Evolutionary conservation across 768 basidiomycete genomes (phyloP), one percentile per base, ranked within the genome.

Genomic region (Collybiopsis luxurians): DNA sequence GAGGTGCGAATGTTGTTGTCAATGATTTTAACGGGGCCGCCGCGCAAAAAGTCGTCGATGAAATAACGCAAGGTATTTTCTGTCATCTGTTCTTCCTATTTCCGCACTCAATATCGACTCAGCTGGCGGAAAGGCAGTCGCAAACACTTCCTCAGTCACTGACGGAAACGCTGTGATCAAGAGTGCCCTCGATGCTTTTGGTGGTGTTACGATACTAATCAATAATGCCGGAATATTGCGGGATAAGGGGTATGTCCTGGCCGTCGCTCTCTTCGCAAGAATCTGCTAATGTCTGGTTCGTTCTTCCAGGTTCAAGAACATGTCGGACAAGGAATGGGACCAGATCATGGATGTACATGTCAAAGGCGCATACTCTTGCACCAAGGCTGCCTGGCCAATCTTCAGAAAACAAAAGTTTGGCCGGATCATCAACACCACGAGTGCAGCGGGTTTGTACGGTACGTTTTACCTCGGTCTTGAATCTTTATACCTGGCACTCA

Each of bases 401-500:
- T 96, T 99, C 80, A 82, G 95, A 61, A 92, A 90, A 64, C 93
- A 95, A 69, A 90, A 95, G 76, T 98, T 91, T 61, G 97, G 97
- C 4, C 86, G 95, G 55, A 80, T 99, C 59, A 80, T 99, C 64
- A 99, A 97, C 73, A 94, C 91, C n/a, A 78, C 94, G 23, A 95
- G 92, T 64, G 92, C 96, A 24, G 95, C 96, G 58, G 96, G 96
- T 5, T 74, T 98, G 31, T 96, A 95, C 64, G 95, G 91, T 90
- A 55, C 38, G 81, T 68, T 48, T 21, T 40, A 24, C 30, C 42
- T 10, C 52, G 36, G 30, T 44, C 53, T 26, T 2, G 1, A 40
- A 40, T 38, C 40, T 46, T 34, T 15, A 10, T 54, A 21, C 31
- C 28, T 19, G 11, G 34, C 17, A 17, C 30, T 31, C n/a, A 19